Evolutionary conservation across 2,329 filamentous ascomycete species (phyloP).

Genomic region (Botrytis porri): DNA sequence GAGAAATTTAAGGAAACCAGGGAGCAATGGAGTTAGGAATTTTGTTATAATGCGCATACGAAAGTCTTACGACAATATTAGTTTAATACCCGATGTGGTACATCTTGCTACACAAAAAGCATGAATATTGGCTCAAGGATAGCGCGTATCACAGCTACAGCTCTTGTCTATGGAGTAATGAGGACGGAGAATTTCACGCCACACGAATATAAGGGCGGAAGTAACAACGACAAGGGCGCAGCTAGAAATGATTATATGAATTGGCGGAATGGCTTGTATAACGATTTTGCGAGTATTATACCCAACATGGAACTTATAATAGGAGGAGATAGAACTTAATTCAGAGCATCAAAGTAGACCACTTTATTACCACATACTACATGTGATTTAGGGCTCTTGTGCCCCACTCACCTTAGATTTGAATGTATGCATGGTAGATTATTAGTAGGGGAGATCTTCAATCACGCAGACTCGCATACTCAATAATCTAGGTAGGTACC

Average conservation of each 20-base stretch:
- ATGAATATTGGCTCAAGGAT: slow-evolving; percentile 23
- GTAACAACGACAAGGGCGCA: background rate
- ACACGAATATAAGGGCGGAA: background rate
- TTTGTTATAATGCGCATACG: slow-evolving; percentile 30
- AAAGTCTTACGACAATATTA: slow-evolving; percentile 33
- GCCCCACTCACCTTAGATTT: slow-evolving; percentile 4
- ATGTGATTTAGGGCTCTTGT: background rate
- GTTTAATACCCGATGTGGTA: slow-evolving; percentile 28
- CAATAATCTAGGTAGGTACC: background rate
- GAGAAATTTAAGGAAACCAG: slow-evolving; percentile 23
- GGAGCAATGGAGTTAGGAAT: slow-evolving; percentile 34
- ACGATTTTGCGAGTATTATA: slow-evolving; percentile 21
- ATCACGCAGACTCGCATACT: slow-evolving; percentile 5
- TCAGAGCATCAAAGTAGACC: slow-evolving; percentile 7
- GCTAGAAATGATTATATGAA: slow-evolving; percentile 17
- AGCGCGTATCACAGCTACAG: slow-evolving; percentile 16
- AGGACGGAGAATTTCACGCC: slow-evolving; percentile 4
- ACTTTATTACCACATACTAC: background rate
- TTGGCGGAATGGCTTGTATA: slow-evolving; percentile 21
- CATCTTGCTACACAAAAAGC: slow-evolving; percentile 27
- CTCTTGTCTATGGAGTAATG: slow-evolving; percentile 7
- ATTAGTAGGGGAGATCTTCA: background rate
- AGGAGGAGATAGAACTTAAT: slow-evolving; percentile 20
- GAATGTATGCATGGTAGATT: slow-evolving; percentile 1
- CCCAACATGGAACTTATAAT: slow-evolving; percentile 21